Evolutionary conservation across 1,284 basidiomycete genomes (phyloP).

Genomic region (Tetrapyrgos nigripes): DNA sequence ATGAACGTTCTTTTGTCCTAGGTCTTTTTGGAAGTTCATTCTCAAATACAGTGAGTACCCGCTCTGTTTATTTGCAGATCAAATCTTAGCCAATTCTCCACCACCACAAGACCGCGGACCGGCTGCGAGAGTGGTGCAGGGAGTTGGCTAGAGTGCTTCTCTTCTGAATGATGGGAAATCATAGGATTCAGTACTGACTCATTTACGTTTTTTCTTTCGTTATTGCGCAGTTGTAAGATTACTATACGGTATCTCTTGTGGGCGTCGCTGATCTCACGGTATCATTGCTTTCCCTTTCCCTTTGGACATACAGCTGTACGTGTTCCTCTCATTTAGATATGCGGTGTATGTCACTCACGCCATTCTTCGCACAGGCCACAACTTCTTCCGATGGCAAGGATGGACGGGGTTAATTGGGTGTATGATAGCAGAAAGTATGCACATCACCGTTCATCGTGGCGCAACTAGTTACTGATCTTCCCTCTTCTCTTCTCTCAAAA

Average conservation of each 20-base stretch:
- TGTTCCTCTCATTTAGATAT: slow-evolving; percentile 12
- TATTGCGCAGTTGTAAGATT: no score
- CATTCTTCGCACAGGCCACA: slow-evolving; percentile 39
- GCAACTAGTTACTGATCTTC: background rate
- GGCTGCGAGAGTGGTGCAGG: no score
- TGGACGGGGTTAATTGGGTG: slow-evolving; percentile 59
- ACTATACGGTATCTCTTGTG: no score
- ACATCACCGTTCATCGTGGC: background rate
- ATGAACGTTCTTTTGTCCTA: slow-evolving; percentile 17
- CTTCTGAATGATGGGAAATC: no score
- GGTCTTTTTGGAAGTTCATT: slow-evolving; percentile 39
- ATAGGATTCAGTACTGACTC: no score
- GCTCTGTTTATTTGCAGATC: no score
- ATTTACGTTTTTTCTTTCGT: no score
- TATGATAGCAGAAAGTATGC: slow-evolving; percentile 59
- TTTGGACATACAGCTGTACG: slow-evolving; percentile 41
- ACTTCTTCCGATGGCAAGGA: slow-evolving; percentile 63
- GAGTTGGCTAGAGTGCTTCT: no score
- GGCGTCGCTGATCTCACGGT: no score
- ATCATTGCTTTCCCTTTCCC: background rate
- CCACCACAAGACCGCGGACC: no score
- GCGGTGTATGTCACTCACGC: slow-evolving; percentile 38
- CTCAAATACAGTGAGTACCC: slow-evolving; percentile 36
- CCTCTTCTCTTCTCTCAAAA: no score
- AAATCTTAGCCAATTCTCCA: no score